These are phyloP conservation scores for Tetrahymena borealis DNA, from an alignment of 73 alveolate genomes.

Conservation along the genomic window DNA sequence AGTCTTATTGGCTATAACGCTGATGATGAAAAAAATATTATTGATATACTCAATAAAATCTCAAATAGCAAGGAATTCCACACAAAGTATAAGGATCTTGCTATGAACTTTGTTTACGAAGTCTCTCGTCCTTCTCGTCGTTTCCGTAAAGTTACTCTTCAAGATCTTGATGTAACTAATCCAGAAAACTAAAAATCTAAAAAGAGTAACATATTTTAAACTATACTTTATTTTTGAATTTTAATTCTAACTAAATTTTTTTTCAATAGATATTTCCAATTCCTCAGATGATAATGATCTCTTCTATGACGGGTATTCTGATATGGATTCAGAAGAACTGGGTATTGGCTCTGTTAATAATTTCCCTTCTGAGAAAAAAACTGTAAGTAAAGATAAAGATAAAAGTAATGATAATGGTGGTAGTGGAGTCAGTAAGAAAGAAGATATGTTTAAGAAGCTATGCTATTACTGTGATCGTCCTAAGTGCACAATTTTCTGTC, in stretches of 20 bases:
- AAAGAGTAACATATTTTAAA: not conserved
- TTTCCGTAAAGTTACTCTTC: slow-evolving; percentile 6
- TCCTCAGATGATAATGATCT: not conserved
- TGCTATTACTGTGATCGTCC: slow-evolving; percentile 63
- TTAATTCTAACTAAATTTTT: not conserved
- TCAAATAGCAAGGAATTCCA: slow-evolving; percentile 11
- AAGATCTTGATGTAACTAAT: slow-evolving; percentile 5
- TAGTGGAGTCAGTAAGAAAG: slow-evolving; percentile 27
- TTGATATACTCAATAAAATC: slow-evolving; percentile 44
- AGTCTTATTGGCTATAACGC: slow-evolving; percentile 41
- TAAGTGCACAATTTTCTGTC: slow-evolving; percentile 38
- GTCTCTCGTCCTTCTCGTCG: slow-evolving; percentile 35
- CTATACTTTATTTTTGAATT: not conserved
- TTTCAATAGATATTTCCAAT: not conserved
- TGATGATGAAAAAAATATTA: slow-evolving; percentile 61
- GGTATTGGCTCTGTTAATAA: not conserved
- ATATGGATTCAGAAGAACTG: not conserved
- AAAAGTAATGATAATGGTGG: slow-evolving; percentile 20
- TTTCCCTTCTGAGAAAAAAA: not conserved
- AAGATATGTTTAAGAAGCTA: slow-evolving; percentile 44
- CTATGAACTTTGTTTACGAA: slow-evolving; percentile 39
- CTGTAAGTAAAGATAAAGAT: not conserved
- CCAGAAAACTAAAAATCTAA: not conserved
- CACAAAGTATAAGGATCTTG: slow-evolving; percentile 32
- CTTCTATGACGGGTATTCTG: not conserved